Percentiles rank a stretch among this genome's conserved stretches.
Evolutionary conservation across 2,329 filamentous ascomycete species (phyloP).

Genomic region (Fusarium poae): DNA sequence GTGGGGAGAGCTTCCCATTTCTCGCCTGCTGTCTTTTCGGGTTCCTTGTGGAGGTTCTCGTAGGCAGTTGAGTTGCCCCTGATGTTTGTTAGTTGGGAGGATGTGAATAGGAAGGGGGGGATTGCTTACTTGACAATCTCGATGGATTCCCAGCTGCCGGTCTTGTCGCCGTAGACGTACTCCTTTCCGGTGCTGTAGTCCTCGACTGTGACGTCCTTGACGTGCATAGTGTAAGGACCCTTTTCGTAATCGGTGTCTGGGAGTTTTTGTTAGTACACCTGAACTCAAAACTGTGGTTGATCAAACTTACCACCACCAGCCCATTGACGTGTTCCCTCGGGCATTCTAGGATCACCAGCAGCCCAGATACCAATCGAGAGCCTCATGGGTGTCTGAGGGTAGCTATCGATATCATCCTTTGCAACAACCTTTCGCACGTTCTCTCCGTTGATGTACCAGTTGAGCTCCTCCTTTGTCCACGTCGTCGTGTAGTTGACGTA

Average conservation of each 20-base stretch:
- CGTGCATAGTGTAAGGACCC: constrained; percentile 79
- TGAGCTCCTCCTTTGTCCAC: constrained; percentile 76
- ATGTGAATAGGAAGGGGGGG: not conserved
- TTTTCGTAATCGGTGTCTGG: constrained; percentile 70
- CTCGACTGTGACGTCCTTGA: constrained; percentile 69
- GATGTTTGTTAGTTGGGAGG: not conserved
- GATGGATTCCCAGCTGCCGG: constrained; percentile 75
- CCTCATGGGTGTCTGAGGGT: constrained; percentile 82
- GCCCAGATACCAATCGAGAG: constrained; percentile 77
- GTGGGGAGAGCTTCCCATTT: constrained; percentile 67
- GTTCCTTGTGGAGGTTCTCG: constrained; percentile 57
- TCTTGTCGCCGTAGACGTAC: constrained; percentile 73
- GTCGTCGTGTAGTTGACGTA: constrained; percentile 82
- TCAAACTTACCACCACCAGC: constrained; percentile 66
- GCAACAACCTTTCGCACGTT: constrained; percentile 74
- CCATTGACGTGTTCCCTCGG: constrained; percentile 73
- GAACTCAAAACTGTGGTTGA: rapidly evolving
- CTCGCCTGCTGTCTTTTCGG: constrained; percentile 61
- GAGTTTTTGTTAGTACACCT: constrained; percentile 4
- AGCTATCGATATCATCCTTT: constrained; percentile 71
- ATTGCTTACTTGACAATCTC: constrained; percentile 64
- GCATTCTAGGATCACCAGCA: constrained; percentile 68
- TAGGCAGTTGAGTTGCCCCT: constrained; percentile 70
- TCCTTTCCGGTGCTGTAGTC: constrained; percentile 73
- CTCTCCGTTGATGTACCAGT: constrained; percentile 77